Percentiles rank a stretch among this genome's conserved stretches.
Evolutionary conservation across 2,329 filamentous ascomycete genomes (phyloP).

Genomic region (Aspergillus brasiliensis): DNA sequence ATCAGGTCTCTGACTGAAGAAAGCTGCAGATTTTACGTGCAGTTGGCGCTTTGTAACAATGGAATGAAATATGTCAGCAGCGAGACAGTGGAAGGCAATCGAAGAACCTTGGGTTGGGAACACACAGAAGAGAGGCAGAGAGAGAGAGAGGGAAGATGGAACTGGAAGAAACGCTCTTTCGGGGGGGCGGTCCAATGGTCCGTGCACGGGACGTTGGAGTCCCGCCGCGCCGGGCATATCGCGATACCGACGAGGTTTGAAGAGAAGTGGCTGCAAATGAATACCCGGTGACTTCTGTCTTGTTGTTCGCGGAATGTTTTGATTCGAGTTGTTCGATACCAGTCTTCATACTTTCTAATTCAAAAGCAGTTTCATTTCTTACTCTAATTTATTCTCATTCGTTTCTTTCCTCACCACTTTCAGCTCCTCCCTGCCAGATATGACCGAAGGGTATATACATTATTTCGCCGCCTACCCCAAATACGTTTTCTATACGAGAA

Average conservation of each 20-base stretch:
- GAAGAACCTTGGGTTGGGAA: background rate
- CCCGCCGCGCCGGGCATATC: constrained; percentile 10
- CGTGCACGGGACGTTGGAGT: constrained; percentile 26
- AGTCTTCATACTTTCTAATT: background rate
- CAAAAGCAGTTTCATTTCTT: background rate
- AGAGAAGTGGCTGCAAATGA: background rate
- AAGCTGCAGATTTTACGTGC: background rate
- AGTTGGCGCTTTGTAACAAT: background rate
- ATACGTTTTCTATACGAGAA: background rate
- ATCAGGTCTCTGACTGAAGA: background rate
- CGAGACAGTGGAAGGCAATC: background rate
- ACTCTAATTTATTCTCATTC: background rate
- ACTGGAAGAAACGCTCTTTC: background rate
- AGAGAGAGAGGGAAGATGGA: too few relatives aligned
- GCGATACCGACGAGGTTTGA: constrained; percentile 14
- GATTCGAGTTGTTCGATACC: background rate
- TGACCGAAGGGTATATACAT: constrained; percentile 22
- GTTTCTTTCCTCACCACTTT: background rate
- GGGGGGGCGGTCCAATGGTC: constrained; percentile 25
- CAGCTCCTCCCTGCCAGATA: constrained; percentile 2
- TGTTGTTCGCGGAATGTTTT: background rate
- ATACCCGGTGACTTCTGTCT: background rate
- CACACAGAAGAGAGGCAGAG: background rate
- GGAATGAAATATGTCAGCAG: background rate
- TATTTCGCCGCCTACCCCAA: background rate